A percentile compares a stretch with the other conserved stretches of the same genome.
phyloP scores from a whole-genome alignment of 2,329 filamentous ascomycete genomes.

The Diaporthe humulicola region DNA sequence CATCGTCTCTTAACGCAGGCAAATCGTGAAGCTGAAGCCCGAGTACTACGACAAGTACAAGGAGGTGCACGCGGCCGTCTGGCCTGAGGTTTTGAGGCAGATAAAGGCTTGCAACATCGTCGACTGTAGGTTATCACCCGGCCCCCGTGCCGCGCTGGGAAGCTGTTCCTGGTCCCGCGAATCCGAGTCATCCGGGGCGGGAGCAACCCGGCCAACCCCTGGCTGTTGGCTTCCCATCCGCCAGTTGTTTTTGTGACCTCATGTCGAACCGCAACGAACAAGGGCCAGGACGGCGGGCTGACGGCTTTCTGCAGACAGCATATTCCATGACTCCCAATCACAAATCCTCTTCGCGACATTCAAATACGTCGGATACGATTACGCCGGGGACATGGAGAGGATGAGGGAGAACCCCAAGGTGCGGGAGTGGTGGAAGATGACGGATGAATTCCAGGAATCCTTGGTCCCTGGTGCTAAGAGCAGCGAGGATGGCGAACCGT shows the following conservation, averaged over 20 bases:
- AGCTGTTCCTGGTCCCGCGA: constrained; percentile 4
- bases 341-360: constrained; percentile 80
- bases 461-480: constrained; percentile 71
- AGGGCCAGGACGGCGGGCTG: neutral
- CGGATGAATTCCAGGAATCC: constrained; percentile 79
- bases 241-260: neutral
- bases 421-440: constrained; percentile 85
- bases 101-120: constrained; percentile 81
- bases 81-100: constrained; percentile 82
- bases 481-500: constrained; percentile 70
- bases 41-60: constrained; percentile 78
- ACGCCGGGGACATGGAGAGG: constrained; percentile 79
- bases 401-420: constrained; percentile 82
- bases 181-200: neutral
- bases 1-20: constrained; percentile 62
- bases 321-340: constrained; percentile 75
- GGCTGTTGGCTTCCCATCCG: neutral
- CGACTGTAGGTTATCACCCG: constrained; percentile 68
- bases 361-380: constrained; percentile 83
- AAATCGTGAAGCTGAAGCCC: constrained; percentile 80
- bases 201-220: neutral
- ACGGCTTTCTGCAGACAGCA: constrained; percentile 68
- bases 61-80: constrained; percentile 78
- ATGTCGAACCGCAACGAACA: neutral
- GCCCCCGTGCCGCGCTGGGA: neutral